Percentiles rank a stretch among this genome's conserved stretches.
Conservation (phyloP, 2,329 filamentous ascomycete species). For the Dothiorella sarmentorum region DNA sequence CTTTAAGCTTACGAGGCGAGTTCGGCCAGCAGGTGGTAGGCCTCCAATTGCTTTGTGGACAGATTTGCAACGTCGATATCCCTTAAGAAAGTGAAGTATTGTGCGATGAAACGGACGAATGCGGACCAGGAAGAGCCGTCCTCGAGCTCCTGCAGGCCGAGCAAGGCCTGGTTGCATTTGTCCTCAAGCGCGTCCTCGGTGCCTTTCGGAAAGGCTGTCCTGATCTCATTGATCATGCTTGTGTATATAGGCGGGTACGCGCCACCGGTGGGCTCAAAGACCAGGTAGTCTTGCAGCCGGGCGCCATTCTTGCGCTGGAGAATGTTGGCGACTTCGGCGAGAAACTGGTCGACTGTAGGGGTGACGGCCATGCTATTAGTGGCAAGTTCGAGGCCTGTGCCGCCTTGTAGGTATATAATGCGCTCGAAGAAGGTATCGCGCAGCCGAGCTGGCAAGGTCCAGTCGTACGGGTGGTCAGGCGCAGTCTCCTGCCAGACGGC, state of each 20-base stretch:
- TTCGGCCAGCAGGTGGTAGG: constrained; percentile 70
- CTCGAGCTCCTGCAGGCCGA: constrained; percentile 39
- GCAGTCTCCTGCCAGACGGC: background rate
- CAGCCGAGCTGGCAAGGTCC: background rate
- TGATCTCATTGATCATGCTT: constrained; percentile 65
- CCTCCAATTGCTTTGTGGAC: constrained; percentile 47
- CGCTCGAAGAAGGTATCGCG: background rate
- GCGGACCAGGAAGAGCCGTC: constrained; percentile 71
- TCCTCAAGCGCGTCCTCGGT: constrained; percentile 55
- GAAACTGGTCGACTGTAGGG: constrained; percentile 65
- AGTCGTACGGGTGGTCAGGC: constrained; percentile 7
- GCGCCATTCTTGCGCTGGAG: constrained; percentile 62
- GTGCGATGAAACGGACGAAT: constrained; percentile 74
- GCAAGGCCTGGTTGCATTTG: constrained; percentile 62
- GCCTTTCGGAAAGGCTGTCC: constrained; percentile 52
- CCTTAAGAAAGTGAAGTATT: constrained; percentile 77
- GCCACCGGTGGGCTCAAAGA: constrained; percentile 60
- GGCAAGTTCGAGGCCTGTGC: background rate
- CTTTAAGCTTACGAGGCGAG: constrained; percentile 67
- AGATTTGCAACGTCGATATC: constrained; percentile 76
- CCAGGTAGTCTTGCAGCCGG: constrained; percentile 65
- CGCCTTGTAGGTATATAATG: background rate
- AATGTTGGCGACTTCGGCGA: constrained; percentile 60
- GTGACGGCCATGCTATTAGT: constrained; percentile 41
- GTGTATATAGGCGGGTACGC: constrained; percentile 65